Evolutionary conservation across 139 green algal species (phyloP).

Genomic region (Trebouxia sp.): DNA sequence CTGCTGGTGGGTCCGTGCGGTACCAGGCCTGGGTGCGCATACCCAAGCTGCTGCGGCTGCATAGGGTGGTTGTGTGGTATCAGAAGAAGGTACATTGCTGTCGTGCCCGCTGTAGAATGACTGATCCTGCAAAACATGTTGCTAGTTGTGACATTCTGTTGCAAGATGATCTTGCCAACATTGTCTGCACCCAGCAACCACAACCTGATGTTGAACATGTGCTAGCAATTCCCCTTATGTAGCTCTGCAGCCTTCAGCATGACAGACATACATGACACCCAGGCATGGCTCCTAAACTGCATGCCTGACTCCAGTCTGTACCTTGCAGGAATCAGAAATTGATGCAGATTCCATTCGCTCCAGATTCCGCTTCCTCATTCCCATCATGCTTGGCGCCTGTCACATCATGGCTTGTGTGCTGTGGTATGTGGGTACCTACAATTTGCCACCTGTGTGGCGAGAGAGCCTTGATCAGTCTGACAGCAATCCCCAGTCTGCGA

Average conservation of each 20-base stretch:
- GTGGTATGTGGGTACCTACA: slow-evolving; percentile 43
- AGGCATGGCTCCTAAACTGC: too few relatives aligned
- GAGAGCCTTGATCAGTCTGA: not conserved
- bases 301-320: too few relatives aligned
- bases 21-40: slow-evolving; percentile 32
- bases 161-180: not conserved
- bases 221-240: too few relatives aligned
- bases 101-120: too few relatives aligned
- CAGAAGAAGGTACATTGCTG: slow-evolving; percentile 10
- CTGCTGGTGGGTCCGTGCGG: slow-evolving; percentile 7
- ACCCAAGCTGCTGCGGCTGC: slow-evolving; percentile 31
- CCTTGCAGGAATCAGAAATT: slow-evolving; percentile 27
- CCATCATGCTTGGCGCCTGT: slow-evolving; percentile 35
- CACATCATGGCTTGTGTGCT: slow-evolving; percentile 42
- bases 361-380: slow-evolving; percentile 30
- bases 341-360: slow-evolving; percentile 30
- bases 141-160: too few relatives aligned
- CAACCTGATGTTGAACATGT: too few relatives aligned
- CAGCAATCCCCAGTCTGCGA: not conserved
- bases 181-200: not conserved
- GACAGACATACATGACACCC: too few relatives aligned
- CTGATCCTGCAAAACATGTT: too few relatives aligned
- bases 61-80: slow-evolving; percentile 28
- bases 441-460: not conserved
- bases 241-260: too few relatives aligned